Conservation (phyloP, 2,329 filamentous ascomycete genomes). For the Arthrobotrys iridis region DNA sequence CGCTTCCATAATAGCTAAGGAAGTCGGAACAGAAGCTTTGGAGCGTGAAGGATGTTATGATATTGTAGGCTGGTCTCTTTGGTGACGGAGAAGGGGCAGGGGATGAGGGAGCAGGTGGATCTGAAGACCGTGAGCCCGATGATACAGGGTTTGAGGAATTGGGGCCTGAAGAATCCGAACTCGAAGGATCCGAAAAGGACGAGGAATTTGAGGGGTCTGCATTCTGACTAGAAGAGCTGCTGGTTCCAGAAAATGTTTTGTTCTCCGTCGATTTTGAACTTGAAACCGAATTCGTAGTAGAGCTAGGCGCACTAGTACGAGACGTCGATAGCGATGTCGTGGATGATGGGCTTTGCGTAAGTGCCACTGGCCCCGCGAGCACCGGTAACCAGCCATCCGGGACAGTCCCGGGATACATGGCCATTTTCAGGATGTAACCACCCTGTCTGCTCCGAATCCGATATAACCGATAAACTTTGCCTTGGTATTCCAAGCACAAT, state of each 20-base stretch:
- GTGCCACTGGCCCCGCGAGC: not conserved
- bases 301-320: too few relatives aligned
- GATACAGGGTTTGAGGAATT: not conserved
- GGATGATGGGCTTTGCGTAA: not conserved
- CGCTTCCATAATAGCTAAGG: not conserved
- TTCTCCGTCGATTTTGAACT: not conserved
- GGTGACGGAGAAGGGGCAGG: not conserved
- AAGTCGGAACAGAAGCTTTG: not conserved
- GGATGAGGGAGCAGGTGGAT: not conserved
- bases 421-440: not conserved
- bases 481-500: not conserved
- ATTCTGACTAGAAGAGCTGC: not conserved
- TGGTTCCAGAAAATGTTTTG: not conserved
- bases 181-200: not conserved
- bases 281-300: not conserved
- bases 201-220: not conserved
- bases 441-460: not conserved
- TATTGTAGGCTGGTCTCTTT: not conserved
- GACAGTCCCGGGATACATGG: not conserved
- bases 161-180: too few relatives aligned
- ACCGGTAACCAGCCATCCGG: not conserved
- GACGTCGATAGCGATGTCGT: not conserved
- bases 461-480: not conserved
- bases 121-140: not conserved
- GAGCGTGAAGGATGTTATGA: not conserved